A percentile compares a stretch with the other conserved stretches of the same genome.
phyloP scores from a whole-genome alignment of 2,329 filamentous ascomycete genomes.

The Diaporthe sp. region DNA sequence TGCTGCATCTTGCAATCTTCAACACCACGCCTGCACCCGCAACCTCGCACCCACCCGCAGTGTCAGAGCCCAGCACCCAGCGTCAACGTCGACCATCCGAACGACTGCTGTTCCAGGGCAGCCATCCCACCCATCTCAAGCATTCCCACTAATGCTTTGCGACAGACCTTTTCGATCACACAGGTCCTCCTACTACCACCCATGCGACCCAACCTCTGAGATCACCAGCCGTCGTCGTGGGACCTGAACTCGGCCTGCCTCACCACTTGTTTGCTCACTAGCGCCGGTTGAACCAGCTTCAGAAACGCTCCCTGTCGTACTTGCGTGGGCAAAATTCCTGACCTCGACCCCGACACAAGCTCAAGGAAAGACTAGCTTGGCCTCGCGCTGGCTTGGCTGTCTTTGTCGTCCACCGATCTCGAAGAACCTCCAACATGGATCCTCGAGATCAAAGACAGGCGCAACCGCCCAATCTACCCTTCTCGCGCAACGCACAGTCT shows the following conservation, averaged over 20 bases:
- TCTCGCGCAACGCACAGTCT: constrained; percentile 50
- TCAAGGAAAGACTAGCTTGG: constrained; percentile 6
- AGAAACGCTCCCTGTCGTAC: not conserved
- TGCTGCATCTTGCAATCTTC: constrained; percentile 25
- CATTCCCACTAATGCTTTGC: constrained; percentile 32
- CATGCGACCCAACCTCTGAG: constrained; percentile 30
- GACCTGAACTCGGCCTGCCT: constrained; percentile 4
- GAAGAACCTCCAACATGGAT: constrained; percentile 37
- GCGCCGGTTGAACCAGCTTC: not conserved
- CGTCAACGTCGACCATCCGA: not conserved
- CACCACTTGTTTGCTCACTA: constrained; percentile 26
- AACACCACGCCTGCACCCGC: constrained; percentile 2
- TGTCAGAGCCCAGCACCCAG: not conserved
- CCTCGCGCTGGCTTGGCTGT: constrained; percentile 12
- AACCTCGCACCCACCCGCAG: not conserved
- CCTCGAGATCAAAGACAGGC: constrained; percentile 49
- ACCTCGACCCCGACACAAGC: not conserved
- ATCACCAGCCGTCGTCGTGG: constrained; percentile 6
- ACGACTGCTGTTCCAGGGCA: not conserved
- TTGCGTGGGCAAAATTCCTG: not conserved
- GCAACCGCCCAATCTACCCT: constrained; percentile 49
- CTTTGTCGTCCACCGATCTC: constrained; percentile 5
- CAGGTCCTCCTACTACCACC: constrained; percentile 18
- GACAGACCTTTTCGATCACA: constrained; percentile 15
- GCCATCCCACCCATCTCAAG: not conserved